Percentiles rank a stretch among this genome's conserved stretches.
These are phyloP conservation scores for Xylaria scruposa DNA, from an alignment of 495 filamentous ascomycete species.

Conservation along the genomic window DNA sequence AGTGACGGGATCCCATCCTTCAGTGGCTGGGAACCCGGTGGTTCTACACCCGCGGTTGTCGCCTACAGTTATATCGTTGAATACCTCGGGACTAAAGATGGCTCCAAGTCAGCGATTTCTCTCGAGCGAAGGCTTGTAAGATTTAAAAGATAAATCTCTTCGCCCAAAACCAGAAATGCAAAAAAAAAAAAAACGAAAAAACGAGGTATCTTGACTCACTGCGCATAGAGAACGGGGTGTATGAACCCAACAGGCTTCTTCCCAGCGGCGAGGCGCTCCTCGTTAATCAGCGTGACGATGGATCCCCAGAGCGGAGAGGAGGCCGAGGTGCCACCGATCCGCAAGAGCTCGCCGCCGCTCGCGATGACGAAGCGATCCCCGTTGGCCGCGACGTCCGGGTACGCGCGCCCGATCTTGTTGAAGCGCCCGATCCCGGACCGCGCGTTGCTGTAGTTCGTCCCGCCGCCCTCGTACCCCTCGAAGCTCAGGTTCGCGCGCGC, in stretches of 20 bases:
- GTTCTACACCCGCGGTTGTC: slow-evolving; percentile 66
- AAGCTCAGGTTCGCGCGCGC: slow-evolving; percentile 49
- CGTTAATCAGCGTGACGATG: slow-evolving; percentile 68
- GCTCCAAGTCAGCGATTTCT: not conserved
- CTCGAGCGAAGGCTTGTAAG: not conserved
- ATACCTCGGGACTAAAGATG: slow-evolving; percentile 49
- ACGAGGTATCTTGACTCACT: slow-evolving; percentile 6
- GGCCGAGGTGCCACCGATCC: slow-evolving; percentile 50
- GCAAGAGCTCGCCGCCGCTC: slow-evolving; percentile 52
- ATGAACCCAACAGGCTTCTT: slow-evolving; percentile 68
- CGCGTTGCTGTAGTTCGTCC: slow-evolving; percentile 34
- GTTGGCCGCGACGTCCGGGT: slow-evolving; percentile 66
- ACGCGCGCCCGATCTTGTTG: slow-evolving; percentile 62
- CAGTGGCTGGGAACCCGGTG: slow-evolving; percentile 56
- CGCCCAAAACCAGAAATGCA: too few species aligned
- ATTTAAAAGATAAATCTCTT: not conserved
- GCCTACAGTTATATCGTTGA: slow-evolving; percentile 67
- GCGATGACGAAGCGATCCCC: slow-evolving; percentile 63
- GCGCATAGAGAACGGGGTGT: slow-evolving; percentile 57
- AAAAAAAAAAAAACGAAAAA: not conserved
- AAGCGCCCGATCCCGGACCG: slow-evolving; percentile 42
- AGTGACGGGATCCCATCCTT: slow-evolving; percentile 68
- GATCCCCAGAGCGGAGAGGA: slow-evolving; percentile 46
- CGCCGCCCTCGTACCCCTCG: slow-evolving; percentile 42
- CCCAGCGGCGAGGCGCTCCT: slow-evolving; percentile 60